phyloP scores from a whole-genome alignment of 1,284 basidiomycete genomes.

The Malassezia brasiliensis region DNA sequence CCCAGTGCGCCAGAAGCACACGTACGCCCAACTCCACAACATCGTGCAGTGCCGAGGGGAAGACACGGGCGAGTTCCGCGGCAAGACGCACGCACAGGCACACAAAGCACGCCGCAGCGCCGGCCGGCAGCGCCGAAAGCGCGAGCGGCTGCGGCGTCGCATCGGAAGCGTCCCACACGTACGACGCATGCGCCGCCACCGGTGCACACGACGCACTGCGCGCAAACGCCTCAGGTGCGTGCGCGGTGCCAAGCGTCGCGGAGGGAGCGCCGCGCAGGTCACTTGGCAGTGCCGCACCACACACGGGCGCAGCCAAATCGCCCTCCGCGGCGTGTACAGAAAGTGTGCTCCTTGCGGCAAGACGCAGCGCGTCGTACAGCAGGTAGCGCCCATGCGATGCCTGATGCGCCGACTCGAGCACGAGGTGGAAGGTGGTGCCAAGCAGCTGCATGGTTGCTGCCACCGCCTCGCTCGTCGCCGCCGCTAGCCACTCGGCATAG shows the following conservation, averaged over 20 bases:
- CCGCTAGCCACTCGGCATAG: neutral
- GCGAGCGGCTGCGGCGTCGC: neutral
- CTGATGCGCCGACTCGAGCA: constrained; percentile 7
- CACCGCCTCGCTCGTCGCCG: neutral
- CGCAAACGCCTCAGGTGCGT: neutral
- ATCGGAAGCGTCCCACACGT: neutral
- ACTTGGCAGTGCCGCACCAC: neutral
- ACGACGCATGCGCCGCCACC: neutral
- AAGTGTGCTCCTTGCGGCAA: neutral
- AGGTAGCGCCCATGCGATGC: constrained; percentile 3
- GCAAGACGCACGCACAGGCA: constrained; percentile 1
- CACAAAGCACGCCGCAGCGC: constrained; percentile 1
- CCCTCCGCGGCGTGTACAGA: no score
- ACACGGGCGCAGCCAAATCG: neutral
- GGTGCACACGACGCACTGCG: neutral
- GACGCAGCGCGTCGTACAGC: constrained; percentile 12
- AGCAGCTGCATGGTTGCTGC: constrained; percentile 8
- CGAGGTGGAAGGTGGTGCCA: constrained; percentile 12
- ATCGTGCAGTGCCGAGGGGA: constrained; percentile 11
- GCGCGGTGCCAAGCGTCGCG: neutral
- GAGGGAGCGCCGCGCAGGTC: neutral
- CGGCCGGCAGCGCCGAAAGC: neutral
- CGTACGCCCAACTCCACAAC: constrained; percentile 4
- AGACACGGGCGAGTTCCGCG: constrained; percentile 10
- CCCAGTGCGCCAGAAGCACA: constrained; percentile 8